Base-by-base conservation (phyloP, 768 basidiomycete species). In the Russula emetica region DNA sequence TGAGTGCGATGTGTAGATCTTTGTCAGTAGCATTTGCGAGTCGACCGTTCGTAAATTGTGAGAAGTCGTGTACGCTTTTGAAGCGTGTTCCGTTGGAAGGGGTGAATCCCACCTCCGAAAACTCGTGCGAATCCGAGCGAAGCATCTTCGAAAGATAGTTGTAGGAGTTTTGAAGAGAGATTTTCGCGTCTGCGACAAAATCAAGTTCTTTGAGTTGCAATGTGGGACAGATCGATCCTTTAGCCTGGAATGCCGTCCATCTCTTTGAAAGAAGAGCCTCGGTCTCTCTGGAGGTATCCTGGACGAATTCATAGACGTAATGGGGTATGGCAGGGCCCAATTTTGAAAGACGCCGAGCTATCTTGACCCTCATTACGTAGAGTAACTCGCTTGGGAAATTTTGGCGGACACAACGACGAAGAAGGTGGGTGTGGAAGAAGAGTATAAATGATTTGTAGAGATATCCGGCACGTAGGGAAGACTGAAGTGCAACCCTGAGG, bases 401-500 rank as follows among this genome's bases (percentile, higher is more conserved):
- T 44, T 6, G 75, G 11, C 10, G 67, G 40, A 78, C 68, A n/a
- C 55, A 63, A 38, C 9, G 16, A 3, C 44, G 55, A 4, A 66
- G 60, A 24, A 65, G 55, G n/a, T 58, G 22, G 18, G 55, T 42
- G 13, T 66, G 64, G 55, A 82, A 71, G 54, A 75, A 82, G 2
- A 78, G 47, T 68, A 83, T 77, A 70, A 84, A 84, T 2, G 40
- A 11, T 59, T 85, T 84, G 72, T 85, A 85, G 0, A 70, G 67
- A 14, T 34, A 34, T 34, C 60, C 58, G 28, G 5, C 10, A 26
- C 24, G 40, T 32, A 59, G 32, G 28, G 77, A 62, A 1, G 74
- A 75, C 50, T 78, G 77, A 18, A 78, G 65, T 1, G 75, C 74
- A 5, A 84, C 78, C 9, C 82, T 78, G 38, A 81, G 69, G 14